A percentile compares a stretch with the other conserved stretches of the same genome.
These are phyloP conservation scores for Eucalyptus camaldulensis DNA, from an alignment of 345 rosid species.

Conservation along the genomic window DNA sequence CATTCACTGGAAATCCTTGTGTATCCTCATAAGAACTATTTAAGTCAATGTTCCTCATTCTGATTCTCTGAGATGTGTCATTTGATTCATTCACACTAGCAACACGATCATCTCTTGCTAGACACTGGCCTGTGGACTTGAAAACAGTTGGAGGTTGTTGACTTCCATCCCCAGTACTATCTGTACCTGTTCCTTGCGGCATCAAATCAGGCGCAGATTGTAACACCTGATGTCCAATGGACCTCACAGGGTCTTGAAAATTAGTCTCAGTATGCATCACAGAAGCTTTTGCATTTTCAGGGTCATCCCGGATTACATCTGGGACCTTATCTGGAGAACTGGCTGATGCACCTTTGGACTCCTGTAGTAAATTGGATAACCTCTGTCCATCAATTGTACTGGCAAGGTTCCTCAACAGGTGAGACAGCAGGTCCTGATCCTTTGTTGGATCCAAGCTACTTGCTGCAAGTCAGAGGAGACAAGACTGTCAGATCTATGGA, in stretches of 20 bases:
- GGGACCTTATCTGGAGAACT: conserved; percentile 11
- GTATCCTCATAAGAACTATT: conserved; percentile 33
- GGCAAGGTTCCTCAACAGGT: conserved; percentile 45
- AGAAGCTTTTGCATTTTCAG: conserved; percentile 15
- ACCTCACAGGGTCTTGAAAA: conserved; percentile 3
- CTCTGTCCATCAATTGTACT: conserved; percentile 16
- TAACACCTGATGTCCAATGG: conserved; percentile 2
- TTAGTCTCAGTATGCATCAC: background rate
- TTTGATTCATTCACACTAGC: conserved; percentile 6
- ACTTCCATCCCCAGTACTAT: background rate
- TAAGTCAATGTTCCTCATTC: conserved; percentile 45
- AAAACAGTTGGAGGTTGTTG: background rate
- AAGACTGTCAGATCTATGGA: background rate
- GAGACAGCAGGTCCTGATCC: conserved; percentile 49
- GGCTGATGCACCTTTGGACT: conserved; percentile 13
- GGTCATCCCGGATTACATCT: conserved; percentile 1
- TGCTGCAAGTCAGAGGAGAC: conserved; percentile 22
- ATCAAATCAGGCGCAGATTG: conserved; percentile 5
- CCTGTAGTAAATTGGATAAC: conserved; percentile 30
- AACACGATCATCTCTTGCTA: background rate
- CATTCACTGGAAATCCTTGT: conserved; percentile 23
- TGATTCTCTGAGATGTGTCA: conserved; percentile 6
- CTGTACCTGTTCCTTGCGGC: background rate
- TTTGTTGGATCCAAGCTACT: conserved; percentile 34
- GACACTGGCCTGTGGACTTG: background rate